Evolutionary conservation across 805 yeast species (phyloP).

Genomic region (Barnettozyma salicaria): DNA sequence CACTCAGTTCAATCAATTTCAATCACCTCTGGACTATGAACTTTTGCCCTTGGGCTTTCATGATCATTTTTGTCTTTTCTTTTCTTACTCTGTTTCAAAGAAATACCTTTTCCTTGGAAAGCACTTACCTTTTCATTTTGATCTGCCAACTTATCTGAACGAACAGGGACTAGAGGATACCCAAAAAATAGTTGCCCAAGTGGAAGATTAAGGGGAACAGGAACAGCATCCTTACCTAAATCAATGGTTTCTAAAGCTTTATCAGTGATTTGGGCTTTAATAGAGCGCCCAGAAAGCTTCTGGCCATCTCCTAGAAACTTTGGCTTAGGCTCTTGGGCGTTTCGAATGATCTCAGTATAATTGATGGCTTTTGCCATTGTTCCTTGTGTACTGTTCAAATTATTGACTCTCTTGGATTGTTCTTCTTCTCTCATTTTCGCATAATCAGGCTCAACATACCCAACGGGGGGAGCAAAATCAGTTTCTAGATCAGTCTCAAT

Average conservation of each 20-base stretch:
- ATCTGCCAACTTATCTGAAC: slow-evolving; percentile 30
- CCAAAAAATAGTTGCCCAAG: slow-evolving; percentile 91
- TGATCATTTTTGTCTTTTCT: slow-evolving; percentile 55
- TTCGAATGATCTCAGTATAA: slow-evolving; percentile 52
- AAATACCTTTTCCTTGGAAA: slow-evolving; percentile 68
- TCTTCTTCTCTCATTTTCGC: slow-evolving; percentile 22
- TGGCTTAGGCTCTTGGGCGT: slow-evolving; percentile 28
- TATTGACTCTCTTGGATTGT: slow-evolving; percentile 5
- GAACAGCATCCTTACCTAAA: slow-evolving; percentile 52
- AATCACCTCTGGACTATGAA: slow-evolving; percentile 70
- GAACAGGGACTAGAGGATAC: slow-evolving; percentile 58
- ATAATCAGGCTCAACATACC: slow-evolving; percentile 89
- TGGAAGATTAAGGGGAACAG: slow-evolving; percentile 69
- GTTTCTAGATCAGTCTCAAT: slow-evolving; percentile 96
- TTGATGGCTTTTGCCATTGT: slow-evolving; percentile 63
- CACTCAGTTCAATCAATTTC: slow-evolving; percentile 49
- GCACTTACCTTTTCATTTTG: slow-evolving; percentile 21
- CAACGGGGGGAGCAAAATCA: slow-evolving; percentile 98
- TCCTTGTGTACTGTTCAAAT: slow-evolving; percentile 30
- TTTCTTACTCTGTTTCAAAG: slow-evolving; percentile 64
- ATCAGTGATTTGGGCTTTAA: slow-evolving; percentile 17
- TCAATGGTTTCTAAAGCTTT: slow-evolving; percentile 31
- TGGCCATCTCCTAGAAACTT: slow-evolving; percentile 59
- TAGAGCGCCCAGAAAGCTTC: slow-evolving; percentile 59
- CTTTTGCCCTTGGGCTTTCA: slow-evolving; percentile 54